phyloP scores from a whole-genome alignment of 2,329 filamentous ascomycete genomes.

The Coniochaeta hoffmannii region DNA sequence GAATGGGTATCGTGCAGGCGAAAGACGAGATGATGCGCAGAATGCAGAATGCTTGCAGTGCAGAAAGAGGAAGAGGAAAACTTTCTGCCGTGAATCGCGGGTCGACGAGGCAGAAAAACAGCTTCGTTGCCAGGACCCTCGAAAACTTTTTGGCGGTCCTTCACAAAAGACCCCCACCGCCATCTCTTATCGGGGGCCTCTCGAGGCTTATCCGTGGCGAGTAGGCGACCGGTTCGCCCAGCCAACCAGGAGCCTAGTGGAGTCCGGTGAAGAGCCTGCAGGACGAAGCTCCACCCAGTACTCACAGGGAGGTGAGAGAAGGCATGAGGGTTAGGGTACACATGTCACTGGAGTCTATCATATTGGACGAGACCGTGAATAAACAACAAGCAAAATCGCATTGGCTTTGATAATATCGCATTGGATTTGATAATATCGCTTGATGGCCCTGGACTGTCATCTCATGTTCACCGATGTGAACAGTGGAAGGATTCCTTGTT shows the following conservation, averaged over 20 bases:
- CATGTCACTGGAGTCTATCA: no score
- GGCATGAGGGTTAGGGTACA: background rate
- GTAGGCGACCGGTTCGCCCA: background rate
- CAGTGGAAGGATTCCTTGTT: no score
- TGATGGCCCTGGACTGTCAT: no score
- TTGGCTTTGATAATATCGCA: no score
- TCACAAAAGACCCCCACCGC: background rate
- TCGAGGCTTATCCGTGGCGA: slow-evolving; percentile 2
- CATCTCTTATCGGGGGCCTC: background rate
- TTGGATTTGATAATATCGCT: no score
- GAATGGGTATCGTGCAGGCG: background rate
- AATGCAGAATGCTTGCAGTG: background rate
- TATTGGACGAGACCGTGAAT: no score
- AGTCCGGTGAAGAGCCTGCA: background rate
- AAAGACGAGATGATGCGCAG: background rate
- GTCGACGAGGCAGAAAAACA: slow-evolving; percentile 1
- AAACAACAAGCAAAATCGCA: no score
- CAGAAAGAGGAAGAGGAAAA: background rate
- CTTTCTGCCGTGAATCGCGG: background rate
- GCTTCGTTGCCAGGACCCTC: background rate
- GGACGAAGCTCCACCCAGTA: background rate
- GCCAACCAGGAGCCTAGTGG: slow-evolving; percentile 1
- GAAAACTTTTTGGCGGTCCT: background rate
- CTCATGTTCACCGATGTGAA: no score
- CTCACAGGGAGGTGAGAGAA: background rate